phyloP scores from a whole-genome alignment of 495 filamentous ascomycete species.

The Penicillium cinerascens region DNA sequence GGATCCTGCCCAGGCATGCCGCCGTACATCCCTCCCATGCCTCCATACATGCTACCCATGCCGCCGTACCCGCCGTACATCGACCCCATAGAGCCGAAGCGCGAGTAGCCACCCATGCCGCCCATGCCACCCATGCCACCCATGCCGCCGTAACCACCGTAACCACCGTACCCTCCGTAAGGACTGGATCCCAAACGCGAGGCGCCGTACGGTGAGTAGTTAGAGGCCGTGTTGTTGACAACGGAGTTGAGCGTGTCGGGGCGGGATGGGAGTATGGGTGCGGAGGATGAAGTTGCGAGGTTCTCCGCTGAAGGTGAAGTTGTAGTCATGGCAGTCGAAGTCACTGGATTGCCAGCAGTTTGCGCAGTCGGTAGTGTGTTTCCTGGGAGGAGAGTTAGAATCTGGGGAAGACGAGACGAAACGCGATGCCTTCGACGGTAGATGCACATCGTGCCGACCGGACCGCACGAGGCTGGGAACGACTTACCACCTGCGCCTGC shows the following conservation, averaged over 20 bases:
- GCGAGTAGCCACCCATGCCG: constrained; percentile 39
- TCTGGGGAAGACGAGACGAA: constrained; percentile 4
- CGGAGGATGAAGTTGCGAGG: constrained; percentile 44
- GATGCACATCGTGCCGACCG: background rate
- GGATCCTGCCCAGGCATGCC: constrained; percentile 59
- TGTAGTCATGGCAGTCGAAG: constrained; percentile 39
- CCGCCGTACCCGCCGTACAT: constrained; percentile 58
- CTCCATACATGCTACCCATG: constrained; percentile 53
- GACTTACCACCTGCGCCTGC: constrained; percentile 60
- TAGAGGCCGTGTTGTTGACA: constrained; percentile 78
- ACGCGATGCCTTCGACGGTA: constrained; percentile 5
- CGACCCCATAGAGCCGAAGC: constrained; percentile 58
- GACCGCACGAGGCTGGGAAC: constrained; percentile 1
- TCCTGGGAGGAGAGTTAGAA: constrained; percentile 24
- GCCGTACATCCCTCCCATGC: constrained; percentile 57
- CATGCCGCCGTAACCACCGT: constrained; percentile 28
- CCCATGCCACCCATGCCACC: background rate
- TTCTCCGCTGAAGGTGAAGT: constrained; percentile 37
- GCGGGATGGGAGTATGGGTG: constrained; percentile 74
- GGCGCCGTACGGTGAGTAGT: constrained; percentile 71
- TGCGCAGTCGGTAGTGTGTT: constrained; percentile 35
- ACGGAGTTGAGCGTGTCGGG: constrained; percentile 72
- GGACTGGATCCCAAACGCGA: constrained; percentile 55
- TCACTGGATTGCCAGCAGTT: constrained; percentile 33
- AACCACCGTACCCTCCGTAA: constrained; percentile 48